phyloP scores from a whole-genome alignment of 139 green algal species.

The Volvox reticuliferus region DNA sequence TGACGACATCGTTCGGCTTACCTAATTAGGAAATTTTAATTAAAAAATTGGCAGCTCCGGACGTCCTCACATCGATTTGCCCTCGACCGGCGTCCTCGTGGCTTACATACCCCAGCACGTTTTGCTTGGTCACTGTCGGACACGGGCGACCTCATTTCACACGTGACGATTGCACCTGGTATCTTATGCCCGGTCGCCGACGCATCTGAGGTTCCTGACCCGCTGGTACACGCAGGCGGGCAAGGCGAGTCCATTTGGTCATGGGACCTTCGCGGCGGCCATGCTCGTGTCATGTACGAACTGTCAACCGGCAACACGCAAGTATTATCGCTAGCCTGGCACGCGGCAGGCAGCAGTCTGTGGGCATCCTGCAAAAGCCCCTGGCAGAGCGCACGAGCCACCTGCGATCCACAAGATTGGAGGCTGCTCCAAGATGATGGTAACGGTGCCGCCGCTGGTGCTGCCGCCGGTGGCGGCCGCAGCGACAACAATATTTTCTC shows the following conservation, averaged over 20 bases:
- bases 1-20: no score
- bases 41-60: no score
- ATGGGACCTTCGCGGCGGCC: constrained; percentile 4
- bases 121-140: no score
- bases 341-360: constrained; percentile 6
- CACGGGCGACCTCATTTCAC: no score
- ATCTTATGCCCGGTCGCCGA: background rate
- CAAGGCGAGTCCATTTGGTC: constrained; percentile 4
- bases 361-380: background rate
- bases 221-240: background rate
- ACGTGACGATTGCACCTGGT: no score
- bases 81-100: no score
- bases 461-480: no score
- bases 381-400: no score
- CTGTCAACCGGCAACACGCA: constrained; percentile 30
- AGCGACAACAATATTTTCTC: no score
- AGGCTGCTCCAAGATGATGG: background rate
- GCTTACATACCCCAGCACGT: no score
- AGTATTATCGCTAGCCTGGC: constrained; percentile 10
- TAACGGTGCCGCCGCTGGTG: background rate
- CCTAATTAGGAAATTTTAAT: no score
- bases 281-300: constrained; percentile 15
- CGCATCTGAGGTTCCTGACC: background rate
- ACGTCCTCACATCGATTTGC: no score
- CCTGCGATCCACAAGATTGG: background rate